Base-by-base conservation (phyloP, 148 eudicot species). In the Chenopodium album region DNA sequence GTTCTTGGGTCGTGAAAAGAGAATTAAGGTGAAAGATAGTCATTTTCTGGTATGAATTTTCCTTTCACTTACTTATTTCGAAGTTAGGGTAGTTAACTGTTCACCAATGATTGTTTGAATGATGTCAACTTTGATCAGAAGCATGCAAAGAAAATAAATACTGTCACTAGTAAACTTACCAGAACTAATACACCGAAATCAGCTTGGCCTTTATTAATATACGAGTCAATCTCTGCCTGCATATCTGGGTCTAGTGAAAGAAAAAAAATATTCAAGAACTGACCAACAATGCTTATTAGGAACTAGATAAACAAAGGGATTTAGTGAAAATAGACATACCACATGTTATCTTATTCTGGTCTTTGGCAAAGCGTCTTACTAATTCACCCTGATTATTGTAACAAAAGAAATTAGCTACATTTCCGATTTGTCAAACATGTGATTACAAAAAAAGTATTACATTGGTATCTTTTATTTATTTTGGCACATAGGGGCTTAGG, bases 311-410 rank as follows among this genome's bases (percentile, higher is more conserved):
- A 50, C 73, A 22, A 68, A 76, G 70, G 52, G 4, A 32, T 44
- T 17, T 47, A 62, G 29, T 79, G 77, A 46, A 75, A 28, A 68
- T 67, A 71, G 79, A 68, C 95, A 88, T 85, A 94, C 98, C 97
- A 82, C 98, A 93, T 66, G 93, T 87, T 82, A 94, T 94, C 86
- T 94, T 94, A 82, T 90, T 89, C 82, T 92, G 92, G 70, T 91
- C 94, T 84, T 93, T 92, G 82, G 97, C 98, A 83, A 91, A 88
- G 76, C 78, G 86, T 82, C 92, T 87, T 84, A 94, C 98, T 19
- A 94, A 59, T 13, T 92, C 95, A 77, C 98, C 98, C 98, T 94
- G 91, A 80, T 70, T 78, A 81, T 32, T 22, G 78, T 62, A 68
- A 67, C 73, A 78, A 44, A 77, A 14, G 76, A 48, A 70, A 46